phyloP scores from a whole-genome alignment of 148 eudicot genomes.

The Nepenthes mirabilis region DNA sequence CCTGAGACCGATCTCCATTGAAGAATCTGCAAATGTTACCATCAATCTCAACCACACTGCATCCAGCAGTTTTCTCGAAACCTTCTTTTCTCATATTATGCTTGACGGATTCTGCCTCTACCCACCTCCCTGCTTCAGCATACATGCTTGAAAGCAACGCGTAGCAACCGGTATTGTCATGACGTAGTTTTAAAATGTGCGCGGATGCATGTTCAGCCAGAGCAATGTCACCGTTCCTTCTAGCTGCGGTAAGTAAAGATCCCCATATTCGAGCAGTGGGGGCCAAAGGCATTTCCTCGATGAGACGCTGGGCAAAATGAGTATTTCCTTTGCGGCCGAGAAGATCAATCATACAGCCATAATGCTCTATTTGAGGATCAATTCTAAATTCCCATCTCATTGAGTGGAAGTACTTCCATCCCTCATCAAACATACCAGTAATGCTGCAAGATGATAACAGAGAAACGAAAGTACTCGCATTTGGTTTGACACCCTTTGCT shows the following conservation, averaged over 20 bases:
- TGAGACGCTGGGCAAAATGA: conserved; percentile 28
- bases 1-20: conserved; percentile 36
- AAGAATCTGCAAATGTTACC: conserved; percentile 23
- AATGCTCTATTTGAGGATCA: conserved; percentile 69
- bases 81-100: conserved; percentile 27
- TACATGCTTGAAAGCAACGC: conserved; percentile 49
- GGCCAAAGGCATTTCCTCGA: conserved; percentile 47
- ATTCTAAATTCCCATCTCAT: conserved; percentile 49
- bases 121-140: conserved; percentile 54
- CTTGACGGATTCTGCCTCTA: conserved; percentile 36
- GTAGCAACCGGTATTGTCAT: conserved; percentile 47
- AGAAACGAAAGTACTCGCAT: conserved; percentile 59
- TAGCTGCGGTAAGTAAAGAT: conserved; percentile 51
- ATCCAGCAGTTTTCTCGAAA: conserved; percentile 28
- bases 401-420: conserved; percentile 46
- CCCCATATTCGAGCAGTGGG: conserved; percentile 80
- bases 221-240: conserved; percentile 35
- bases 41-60: conserved; percentile 27
- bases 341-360: conserved; percentile 71
- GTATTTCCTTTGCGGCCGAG: conserved; percentile 51
- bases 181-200: conserved; percentile 24
- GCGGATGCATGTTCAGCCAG: conserved; percentile 51
- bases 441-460: conserved; percentile 57
- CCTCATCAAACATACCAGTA: conserved; percentile 52
- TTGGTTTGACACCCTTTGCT: conserved; percentile 31